A percentile compares a stretch with the other conserved stretches of the same genome.
Conservation (phyloP, 2,329 filamentous ascomycete genomes). For the Diaporthe sp. region DNA sequence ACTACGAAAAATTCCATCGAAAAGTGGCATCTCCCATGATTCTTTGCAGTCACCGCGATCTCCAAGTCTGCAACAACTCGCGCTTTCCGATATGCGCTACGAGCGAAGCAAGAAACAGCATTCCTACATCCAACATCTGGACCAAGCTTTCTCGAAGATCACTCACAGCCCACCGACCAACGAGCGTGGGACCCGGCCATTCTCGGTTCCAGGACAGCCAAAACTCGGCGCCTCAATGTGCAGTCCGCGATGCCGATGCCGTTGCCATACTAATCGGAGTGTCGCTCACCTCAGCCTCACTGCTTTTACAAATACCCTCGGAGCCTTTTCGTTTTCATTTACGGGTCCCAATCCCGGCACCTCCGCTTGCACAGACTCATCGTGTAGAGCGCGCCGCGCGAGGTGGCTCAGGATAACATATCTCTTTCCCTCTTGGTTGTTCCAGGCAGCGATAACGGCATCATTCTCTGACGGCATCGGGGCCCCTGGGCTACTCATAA, state of each 20-base stretch:
- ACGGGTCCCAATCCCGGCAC: neutral
- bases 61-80: neutral
- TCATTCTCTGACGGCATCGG: constrained; percentile 18
- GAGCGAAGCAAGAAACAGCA: neutral
- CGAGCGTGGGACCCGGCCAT: neutral
- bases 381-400: constrained; percentile 12
- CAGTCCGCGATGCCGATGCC: constrained; percentile 9
- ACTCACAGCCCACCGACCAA: constrained; percentile 5
- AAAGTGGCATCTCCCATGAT: neutral
- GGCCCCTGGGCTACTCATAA: neutral
- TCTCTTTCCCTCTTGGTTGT: constrained; percentile 15
- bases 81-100: neutral
- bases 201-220: neutral
- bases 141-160: constrained; percentile 17
- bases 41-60: constrained; percentile 4
- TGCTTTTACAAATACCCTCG: neutral
- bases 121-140: neutral
- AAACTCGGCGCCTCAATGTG: neutral
- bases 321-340: neutral
- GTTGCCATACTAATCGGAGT: constrained; percentile 8
- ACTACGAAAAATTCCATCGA: neutral
- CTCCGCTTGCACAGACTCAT: neutral
- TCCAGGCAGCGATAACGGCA: constrained; percentile 21
- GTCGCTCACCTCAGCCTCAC: constrained; percentile 18
- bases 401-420: constrained; percentile 25